Evolutionary conservation across 768 basidiomycete species (phyloP).

Genomic region (Lactarius sanguifluus): DNA sequence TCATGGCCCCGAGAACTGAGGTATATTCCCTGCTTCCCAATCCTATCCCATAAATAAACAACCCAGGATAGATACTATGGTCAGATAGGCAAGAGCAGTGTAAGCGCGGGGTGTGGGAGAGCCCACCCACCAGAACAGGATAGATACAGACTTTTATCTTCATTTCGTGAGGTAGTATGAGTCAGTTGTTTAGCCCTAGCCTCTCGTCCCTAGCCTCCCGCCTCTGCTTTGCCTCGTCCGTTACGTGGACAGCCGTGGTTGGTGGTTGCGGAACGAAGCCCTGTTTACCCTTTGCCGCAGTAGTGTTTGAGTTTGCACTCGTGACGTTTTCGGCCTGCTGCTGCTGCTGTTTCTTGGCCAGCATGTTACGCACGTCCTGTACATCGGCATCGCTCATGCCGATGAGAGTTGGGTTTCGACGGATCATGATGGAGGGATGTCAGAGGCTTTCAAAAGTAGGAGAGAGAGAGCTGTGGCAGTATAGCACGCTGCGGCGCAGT

Average conservation of each 20-base stretch:
- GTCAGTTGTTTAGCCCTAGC: constrained; percentile 32
- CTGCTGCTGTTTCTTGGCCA: constrained; percentile 37
- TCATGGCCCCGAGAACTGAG: neutral
- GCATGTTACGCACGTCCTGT: constrained; percentile 69
- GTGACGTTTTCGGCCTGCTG: constrained; percentile 22
- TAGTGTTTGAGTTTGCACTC: constrained; percentile 11
- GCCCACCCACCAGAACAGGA: neutral
- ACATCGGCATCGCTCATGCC: constrained; percentile 75
- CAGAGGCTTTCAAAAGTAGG: neutral
- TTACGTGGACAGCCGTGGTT: constrained; percentile 28
- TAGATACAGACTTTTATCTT: neutral
- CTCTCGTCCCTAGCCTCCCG: constrained; percentile 39
- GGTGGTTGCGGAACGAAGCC: constrained; percentile 10
- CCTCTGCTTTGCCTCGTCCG: constrained; percentile 38
- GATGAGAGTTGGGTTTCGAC: constrained; percentile 73
- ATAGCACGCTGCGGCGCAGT: constrained; percentile 24
- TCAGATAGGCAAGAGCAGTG: neutral
- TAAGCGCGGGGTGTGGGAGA: neutral
- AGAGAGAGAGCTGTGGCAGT: constrained; percentile 8
- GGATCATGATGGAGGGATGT: constrained; percentile 64
- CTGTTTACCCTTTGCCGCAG: constrained; percentile 21
- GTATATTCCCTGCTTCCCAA: too few species aligned
- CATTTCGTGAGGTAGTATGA: neutral
- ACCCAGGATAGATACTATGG: neutral
- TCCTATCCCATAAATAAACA: too few species aligned